Conservation (phyloP, 176 grass and related monocot genomes). For the Elymus sibiricus region DNA sequence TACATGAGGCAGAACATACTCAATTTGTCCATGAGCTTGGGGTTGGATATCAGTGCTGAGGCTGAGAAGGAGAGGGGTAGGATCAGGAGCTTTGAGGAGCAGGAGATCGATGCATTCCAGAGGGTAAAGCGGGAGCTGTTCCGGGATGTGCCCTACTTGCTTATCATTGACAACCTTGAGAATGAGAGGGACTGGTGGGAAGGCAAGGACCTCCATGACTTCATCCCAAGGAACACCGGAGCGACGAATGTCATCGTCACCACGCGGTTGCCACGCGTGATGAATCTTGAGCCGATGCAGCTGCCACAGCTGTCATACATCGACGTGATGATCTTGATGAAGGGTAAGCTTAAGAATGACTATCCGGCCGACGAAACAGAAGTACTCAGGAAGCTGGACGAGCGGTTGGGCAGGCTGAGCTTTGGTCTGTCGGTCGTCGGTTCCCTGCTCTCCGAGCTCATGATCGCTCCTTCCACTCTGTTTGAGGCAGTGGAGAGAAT, state of each 20-base stretch:
- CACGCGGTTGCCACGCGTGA: constrained; percentile 64
- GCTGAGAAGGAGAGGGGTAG: constrained; percentile 89
- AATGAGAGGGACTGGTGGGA: constrained; percentile 98
- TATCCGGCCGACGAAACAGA: constrained; percentile 66
- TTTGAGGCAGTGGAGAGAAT: constrained; percentile 82
- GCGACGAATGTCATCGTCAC: constrained; percentile 83
- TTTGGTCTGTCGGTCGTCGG: constrained; percentile 81
- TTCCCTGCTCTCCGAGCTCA: constrained; percentile 83
- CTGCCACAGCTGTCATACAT: constrained; percentile 60
- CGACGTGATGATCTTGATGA: constrained; percentile 72
- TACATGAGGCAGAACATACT: constrained; percentile 91
- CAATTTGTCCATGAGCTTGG: constrained; percentile 72
- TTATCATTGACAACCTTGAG: constrained; percentile 95
- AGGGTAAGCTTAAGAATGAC: constrained; percentile 80
- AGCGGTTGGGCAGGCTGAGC: constrained; percentile 79
- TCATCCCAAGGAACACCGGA: constrained; percentile 90
- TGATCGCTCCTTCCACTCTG: constrained; percentile 74
- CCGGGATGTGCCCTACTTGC: constrained; percentile 86
- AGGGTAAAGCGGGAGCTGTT: constrained; percentile 93
- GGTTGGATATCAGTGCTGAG: constrained; percentile 87
- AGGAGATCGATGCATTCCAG: constrained; percentile 89
- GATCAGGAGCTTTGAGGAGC: constrained; percentile 92
- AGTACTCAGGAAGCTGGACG: constrained; percentile 79
- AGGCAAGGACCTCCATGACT: constrained; percentile 95
- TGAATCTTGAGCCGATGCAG: constrained; percentile 90